Evolutionary conservation across 306 rosid genomes (phyloP).

Genomic region (Malus asiatica): DNA sequence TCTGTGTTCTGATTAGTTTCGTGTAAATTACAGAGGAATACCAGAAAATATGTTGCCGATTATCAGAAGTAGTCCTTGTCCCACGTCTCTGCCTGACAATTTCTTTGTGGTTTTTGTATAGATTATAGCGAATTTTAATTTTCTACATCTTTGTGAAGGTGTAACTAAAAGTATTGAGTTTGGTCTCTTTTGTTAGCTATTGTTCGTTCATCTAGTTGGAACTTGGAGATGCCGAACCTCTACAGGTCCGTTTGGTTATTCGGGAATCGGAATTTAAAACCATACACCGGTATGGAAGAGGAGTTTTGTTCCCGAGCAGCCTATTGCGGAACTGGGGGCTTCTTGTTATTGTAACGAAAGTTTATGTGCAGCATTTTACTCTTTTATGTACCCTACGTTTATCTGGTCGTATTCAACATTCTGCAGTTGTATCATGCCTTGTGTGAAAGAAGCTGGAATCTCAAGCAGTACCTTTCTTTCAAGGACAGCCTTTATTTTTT

Average conservation of each 20-base stretch:
- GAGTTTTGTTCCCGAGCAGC: neutral
- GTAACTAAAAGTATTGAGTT: neutral
- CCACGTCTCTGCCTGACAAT: neutral
- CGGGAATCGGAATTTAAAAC: no score
- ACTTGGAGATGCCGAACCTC: no score
- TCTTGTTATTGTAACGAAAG: neutral
- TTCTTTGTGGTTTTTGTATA: slow-evolving; percentile 14
- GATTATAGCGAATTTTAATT: slow-evolving; percentile 9
- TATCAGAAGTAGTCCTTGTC: neutral
- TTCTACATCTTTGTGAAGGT: slow-evolving; percentile 1
- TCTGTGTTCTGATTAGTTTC: neutral
- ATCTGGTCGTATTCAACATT: neutral
- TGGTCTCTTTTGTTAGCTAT: neutral
- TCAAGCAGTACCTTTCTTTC: neutral
- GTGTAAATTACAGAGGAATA: slow-evolving; percentile 22
- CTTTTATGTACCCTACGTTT: neutral
- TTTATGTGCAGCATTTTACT: neutral
- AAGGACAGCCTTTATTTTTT: neutral
- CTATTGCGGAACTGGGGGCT: neutral
- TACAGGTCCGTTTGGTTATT: no score
- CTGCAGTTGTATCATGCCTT: neutral
- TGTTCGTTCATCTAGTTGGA: no score
- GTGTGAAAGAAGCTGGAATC: neutral
- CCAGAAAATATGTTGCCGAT: neutral
- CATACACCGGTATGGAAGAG: no score